phyloP scores from a whole-genome alignment of 306 rosid species.

The Hippophae gyantsensis region DNA sequence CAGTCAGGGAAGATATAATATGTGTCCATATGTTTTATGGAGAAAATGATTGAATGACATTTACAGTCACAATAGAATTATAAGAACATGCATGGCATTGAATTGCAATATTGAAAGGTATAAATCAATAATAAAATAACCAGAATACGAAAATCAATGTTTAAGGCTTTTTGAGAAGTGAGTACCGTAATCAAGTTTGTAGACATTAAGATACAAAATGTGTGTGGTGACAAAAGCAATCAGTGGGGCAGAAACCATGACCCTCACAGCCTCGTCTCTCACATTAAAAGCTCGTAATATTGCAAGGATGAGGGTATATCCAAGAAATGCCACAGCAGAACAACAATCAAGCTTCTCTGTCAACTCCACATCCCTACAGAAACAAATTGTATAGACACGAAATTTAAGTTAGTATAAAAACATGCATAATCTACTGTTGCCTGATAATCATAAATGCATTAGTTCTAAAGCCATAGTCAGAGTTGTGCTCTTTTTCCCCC shows the following conservation, averaged over 20 bases:
- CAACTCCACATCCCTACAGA: constrained; percentile 76
- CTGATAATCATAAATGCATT: background rate
- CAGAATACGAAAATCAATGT: background rate
- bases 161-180: background rate
- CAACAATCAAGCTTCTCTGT: constrained; percentile 81
- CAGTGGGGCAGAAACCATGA: constrained; percentile 92
- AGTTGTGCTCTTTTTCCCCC: constrained; percentile 5
- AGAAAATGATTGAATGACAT: too few relatives aligned
- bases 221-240: constrained; percentile 80
- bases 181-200: constrained; percentile 62
- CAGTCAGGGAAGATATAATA: too few relatives aligned
- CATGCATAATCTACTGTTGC: background rate
- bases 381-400: background rate
- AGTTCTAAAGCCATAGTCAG: background rate
- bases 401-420: background rate
- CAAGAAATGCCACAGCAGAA: constrained; percentile 83
- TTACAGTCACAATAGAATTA: too few relatives aligned
- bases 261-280: constrained; percentile 80
- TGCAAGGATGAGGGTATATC: constrained; percentile 63
- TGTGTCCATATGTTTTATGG: too few relatives aligned
- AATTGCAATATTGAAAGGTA: too few relatives aligned
- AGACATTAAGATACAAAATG: constrained; percentile 81
- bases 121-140: too few relatives aligned
- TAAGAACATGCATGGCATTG: too few relatives aligned
- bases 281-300: constrained; percentile 61